Evolutionary conservation across 306 rosid genomes (phyloP).

Genomic region (Quillaja saponaria): DNA sequence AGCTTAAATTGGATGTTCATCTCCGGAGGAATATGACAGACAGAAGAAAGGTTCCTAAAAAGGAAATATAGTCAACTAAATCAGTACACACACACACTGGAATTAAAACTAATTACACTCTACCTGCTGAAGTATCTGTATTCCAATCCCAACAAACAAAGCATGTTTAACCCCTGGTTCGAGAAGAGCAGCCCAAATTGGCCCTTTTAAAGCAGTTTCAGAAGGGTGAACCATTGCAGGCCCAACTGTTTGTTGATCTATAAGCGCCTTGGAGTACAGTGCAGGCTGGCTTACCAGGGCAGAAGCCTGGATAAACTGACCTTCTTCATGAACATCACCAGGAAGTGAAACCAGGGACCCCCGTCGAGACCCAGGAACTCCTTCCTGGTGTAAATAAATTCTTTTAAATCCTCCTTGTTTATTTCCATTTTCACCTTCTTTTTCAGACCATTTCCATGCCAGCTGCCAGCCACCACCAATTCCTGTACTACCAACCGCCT

Average conservation of each 20-base stretch:
- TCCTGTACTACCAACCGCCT: slow-evolving; percentile 71
- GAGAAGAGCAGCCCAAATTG: slow-evolving; percentile 69
- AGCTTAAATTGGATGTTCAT: no score
- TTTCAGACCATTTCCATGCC: slow-evolving; percentile 95
- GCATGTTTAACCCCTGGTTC: slow-evolving; percentile 86
- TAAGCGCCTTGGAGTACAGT: slow-evolving; percentile 65
- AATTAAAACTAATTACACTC: no score
- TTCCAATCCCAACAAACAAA: slow-evolving; percentile 71
- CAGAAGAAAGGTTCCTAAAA: no score
- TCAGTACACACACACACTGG: no score
- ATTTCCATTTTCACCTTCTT: slow-evolving; percentile 60
- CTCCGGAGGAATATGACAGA: no score
- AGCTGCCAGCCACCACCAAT: slow-evolving; percentile 97
- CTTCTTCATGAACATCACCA: slow-evolving; percentile 60
- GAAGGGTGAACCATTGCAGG: slow-evolving; percentile 91
- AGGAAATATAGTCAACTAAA: no score
- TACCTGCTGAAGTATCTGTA: slow-evolving; percentile 90
- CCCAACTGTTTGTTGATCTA: slow-evolving; percentile 59
- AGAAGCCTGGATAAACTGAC: slow-evolving; percentile 81
- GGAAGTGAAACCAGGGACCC: slow-evolving; percentile 78
- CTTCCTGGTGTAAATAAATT: slow-evolving; percentile 82
- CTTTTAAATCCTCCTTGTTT: slow-evolving; percentile 75
- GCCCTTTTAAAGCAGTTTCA: slow-evolving; percentile 58
- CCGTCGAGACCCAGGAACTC: slow-evolving; percentile 60
- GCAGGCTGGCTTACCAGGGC: slow-evolving; percentile 94